Evolutionary conservation across 306 rosid species (phyloP).

Genomic region (Cercis canadensis): DNA sequence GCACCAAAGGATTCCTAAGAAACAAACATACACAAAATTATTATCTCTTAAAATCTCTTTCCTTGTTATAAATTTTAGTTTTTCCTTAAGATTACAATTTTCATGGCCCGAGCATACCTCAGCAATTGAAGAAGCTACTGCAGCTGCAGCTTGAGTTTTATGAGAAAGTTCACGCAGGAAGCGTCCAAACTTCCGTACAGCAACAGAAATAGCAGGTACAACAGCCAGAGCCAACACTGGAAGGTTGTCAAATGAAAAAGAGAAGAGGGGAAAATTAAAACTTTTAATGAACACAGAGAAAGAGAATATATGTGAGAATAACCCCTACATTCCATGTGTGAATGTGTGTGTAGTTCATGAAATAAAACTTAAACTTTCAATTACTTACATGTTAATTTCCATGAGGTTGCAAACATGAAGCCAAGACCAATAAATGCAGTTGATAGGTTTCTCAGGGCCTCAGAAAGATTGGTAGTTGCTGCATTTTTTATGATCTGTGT

Average conservation of each 20-base stretch:
- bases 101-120: too few relatives aligned
- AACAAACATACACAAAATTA: conserved; percentile 27
- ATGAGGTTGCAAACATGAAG: conserved; percentile 55
- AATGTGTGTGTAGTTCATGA: neutral
- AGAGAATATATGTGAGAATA: too few relatives aligned
- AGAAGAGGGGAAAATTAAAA: too few relatives aligned
- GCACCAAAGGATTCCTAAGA: conserved; percentile 86
- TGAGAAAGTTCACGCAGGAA: conserved; percentile 83
- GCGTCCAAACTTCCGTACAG: conserved; percentile 79
- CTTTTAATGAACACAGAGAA: too few relatives aligned
- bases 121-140: conserved; percentile 79
- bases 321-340: neutral
- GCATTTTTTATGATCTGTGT: conserved; percentile 60
- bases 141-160: conserved; percentile 90
- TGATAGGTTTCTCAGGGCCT: conserved; percentile 50
- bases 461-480: conserved; percentile 60
- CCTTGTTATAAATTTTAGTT: neutral
- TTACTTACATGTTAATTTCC: conserved; percentile 71
- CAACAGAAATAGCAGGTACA: conserved; percentile 76
- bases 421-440: conserved; percentile 50
- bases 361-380: neutral
- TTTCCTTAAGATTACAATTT: too few relatives aligned
- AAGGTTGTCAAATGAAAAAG: conserved; percentile 11
- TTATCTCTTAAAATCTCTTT: conserved; percentile 25
- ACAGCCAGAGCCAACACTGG: conserved; percentile 78